Evolutionary conservation across 257 asterid genomes (phyloP).

Genomic region (Jacaranda mimosifolia): DNA sequence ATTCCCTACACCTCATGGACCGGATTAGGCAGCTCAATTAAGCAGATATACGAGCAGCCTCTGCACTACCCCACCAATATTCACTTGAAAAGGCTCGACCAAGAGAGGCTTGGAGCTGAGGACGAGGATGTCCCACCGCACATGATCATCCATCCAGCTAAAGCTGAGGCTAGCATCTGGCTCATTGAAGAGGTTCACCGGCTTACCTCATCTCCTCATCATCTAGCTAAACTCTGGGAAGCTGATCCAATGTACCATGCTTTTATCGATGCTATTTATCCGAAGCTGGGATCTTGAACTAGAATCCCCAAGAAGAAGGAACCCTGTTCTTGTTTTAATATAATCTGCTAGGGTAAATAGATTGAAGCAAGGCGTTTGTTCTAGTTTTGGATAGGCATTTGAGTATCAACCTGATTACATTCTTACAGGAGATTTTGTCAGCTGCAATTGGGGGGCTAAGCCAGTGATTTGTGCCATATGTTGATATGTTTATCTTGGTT

Average conservation of each 20-base stretch:
- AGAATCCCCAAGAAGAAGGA: not conserved
- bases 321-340: not conserved
- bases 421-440: too few species aligned
- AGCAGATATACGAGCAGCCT: slow-evolving; percentile 71
- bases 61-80: slow-evolving; percentile 83
- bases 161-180: slow-evolving; percentile 82
- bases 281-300: slow-evolving; percentile 41
- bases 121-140: slow-evolving; percentile 58
- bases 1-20: slow-evolving; percentile 76
- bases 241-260: slow-evolving; percentile 54
- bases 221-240: slow-evolving; percentile 63
- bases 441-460: too few species aligned
- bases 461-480: too few species aligned
- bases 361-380: not conserved
- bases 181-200: slow-evolving; percentile 72
- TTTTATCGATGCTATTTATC: slow-evolving; percentile 55
- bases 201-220: slow-evolving; percentile 56
- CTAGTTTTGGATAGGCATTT: not conserved
- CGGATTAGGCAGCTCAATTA: slow-evolving; percentile 70
- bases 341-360: slow-evolving; percentile 6
- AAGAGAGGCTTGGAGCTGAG: slow-evolving; percentile 52
- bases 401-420: too few species aligned
- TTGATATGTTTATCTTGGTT: not conserved
- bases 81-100: slow-evolving; percentile 60
- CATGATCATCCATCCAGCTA: slow-evolving; percentile 55